Base-by-base conservation (phyloP, 208 protist genomes). In the Leishmania amazonensis region DNA sequence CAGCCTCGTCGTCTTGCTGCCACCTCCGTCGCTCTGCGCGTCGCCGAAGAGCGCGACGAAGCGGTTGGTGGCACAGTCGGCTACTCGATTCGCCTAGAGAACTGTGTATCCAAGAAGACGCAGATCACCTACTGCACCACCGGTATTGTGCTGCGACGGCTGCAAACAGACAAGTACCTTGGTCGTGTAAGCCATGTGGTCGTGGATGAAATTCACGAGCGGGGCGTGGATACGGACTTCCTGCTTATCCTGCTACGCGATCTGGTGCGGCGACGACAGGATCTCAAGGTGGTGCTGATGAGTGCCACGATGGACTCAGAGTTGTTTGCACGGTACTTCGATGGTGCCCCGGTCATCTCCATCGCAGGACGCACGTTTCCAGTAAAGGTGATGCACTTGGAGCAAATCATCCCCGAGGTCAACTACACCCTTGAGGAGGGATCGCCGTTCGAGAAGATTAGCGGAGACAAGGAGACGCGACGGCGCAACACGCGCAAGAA, bases 151-250 rank as follows among this genome's bases (percentile, higher is more conserved):
- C 86, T 99, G 64, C 92, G 96, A 42, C 94, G 94, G 38, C 84
- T 99, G 75, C 94, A 98, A 83, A 89, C 91, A 8, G 93, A 98
- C 83, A 94, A 95, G 74, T 95, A 93, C 74, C 85, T 99, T 38
- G 89, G 89, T 38, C 83, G 86, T 64, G 95, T 99, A 17, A 98
- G 93, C 72, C 96, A 99, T 86, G 91, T 99, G 38, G 91, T 99
- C 38, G 96, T 99, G 64, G 98, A 99, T 86, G 98, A 99, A 78
- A 98, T 99, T 64, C 98, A 99, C 87, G 98, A 99, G 90, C 93
- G 98, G 60, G 99, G 99, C 24, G 96, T 99, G 8, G 94, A 99
- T 82, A 98, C 91, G 24, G 98, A 99, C 91, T 98, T 99, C 81
- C 86, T 99, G 45, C 90, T 99, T 24, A 97, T 98, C 57, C 87